Conservation (phyloP, 2,329 filamentous ascomycete species). For the Claviceps digitariae region DNA sequence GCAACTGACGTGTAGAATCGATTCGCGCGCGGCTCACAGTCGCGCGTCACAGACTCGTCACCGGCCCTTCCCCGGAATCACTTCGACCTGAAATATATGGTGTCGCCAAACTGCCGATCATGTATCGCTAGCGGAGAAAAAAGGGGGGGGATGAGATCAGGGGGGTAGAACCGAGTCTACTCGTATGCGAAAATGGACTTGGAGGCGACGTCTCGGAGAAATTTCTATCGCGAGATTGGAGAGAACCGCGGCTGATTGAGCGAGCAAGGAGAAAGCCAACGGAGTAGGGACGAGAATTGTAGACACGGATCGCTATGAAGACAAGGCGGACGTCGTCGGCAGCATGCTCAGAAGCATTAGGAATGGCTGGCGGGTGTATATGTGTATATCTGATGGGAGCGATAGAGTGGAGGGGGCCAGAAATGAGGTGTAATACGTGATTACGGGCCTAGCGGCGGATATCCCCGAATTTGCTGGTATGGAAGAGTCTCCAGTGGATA, state of each 20-base stretch:
- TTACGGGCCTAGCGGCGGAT: slow-evolving; percentile 1
- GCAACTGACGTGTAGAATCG: not conserved
- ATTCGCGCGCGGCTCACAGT: slow-evolving; percentile 5
- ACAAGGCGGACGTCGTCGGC: not conserved
- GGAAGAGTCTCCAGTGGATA: not conserved
- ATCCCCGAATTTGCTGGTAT: slow-evolving; percentile 1
- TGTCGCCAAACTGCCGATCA: slow-evolving; percentile 8
- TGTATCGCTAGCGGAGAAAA: slow-evolving; percentile 6
- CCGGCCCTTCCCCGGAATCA: slow-evolving; percentile 8
- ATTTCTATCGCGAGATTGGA: not conserved
- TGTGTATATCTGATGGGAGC: not conserved
- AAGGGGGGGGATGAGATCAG: not conserved
- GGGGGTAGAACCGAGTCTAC: not conserved
- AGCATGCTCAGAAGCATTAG: not conserved
- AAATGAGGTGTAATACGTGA: slow-evolving; percentile 1
- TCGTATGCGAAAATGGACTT: not conserved
- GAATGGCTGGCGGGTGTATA: not conserved
- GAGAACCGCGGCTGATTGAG: not conserved
- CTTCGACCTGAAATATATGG: slow-evolving; percentile 8
- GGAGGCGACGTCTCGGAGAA: not conserved
- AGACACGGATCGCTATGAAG: not conserved
- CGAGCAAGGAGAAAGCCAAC: not conserved
- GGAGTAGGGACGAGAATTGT: not conserved
- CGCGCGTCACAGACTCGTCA: slow-evolving; percentile 5
- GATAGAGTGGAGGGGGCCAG: slow-evolving; percentile 2